Percentiles rank a stretch among this genome's conserved stretches.
Evolutionary conservation across 2,329 filamentous ascomycete genomes (phyloP).

Genomic region (Drechslerella coelobrocha): DNA sequence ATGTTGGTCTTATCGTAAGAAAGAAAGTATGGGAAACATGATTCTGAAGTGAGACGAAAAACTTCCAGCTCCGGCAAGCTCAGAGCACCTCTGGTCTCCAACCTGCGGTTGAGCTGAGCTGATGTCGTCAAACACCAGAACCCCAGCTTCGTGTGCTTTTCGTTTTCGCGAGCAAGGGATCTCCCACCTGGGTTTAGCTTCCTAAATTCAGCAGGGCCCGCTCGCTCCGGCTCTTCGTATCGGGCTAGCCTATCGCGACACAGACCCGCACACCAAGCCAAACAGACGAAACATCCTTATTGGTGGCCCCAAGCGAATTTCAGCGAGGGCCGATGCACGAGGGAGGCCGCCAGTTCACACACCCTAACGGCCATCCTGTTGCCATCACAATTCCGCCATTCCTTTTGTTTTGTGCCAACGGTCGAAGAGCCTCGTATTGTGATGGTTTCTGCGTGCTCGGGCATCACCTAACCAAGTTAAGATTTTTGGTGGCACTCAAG

Average conservation of each 20-base stretch:
- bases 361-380: constrained; percentile 28
- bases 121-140: background rate
- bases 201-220: constrained; percentile 26
- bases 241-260: constrained; percentile 33
- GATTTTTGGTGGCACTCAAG: background rate
- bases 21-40: too few species aligned
- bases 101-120: background rate
- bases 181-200: constrained; percentile 29
- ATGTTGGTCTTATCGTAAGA: too few species aligned
- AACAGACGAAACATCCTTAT: constrained; percentile 29
- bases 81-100: too few species aligned
- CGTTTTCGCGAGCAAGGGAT: constrained; percentile 8
- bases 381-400: constrained; percentile 34
- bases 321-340: constrained; percentile 23
- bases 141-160: background rate
- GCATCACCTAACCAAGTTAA: background rate
- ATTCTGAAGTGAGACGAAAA: too few species aligned
- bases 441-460: background rate
- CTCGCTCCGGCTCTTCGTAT: constrained; percentile 10
- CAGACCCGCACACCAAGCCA: constrained; percentile 26
- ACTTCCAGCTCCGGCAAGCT: too few species aligned
- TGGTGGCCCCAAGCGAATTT: constrained; percentile 35
- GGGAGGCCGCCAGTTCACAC: constrained; percentile 22
- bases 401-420: constrained; percentile 5
- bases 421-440: background rate